These are phyloP conservation scores for Rhizomucor pusillus DNA, from an alignment of 371 early-diverging fungal species.

Conservation along the genomic window DNA sequence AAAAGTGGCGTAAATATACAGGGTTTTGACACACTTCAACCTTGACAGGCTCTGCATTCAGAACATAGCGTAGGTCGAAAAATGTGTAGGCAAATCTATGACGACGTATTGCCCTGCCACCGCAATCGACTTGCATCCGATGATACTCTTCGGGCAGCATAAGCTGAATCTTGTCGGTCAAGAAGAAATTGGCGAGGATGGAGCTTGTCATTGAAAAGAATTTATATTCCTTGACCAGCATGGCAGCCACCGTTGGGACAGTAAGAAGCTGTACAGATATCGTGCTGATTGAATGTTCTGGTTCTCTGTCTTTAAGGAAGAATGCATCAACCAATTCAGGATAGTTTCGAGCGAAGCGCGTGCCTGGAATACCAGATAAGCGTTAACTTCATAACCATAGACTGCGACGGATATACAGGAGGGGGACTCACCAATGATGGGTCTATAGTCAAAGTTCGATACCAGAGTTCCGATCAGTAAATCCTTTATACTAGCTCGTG, in stretches of 20 bases:
- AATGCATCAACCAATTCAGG: conserved; percentile 73
- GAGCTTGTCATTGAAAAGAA: conserved; percentile 70
- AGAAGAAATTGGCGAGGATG: conserved; percentile 69
- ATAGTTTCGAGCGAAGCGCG: conserved; percentile 81
- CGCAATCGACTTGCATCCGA: conserved; percentile 67
- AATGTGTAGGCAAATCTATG: conserved; percentile 85
- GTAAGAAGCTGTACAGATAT: conserved; percentile 94
- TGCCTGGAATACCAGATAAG: conserved; percentile 16
- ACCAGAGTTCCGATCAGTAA: conserved; percentile 85
- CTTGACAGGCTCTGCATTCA: conserved; percentile 61
- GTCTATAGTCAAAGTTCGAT: conserved; percentile 76
- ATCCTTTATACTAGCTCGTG: conserved; percentile 76
- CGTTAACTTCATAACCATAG: not conserved
- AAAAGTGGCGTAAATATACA: conserved; percentile 68
- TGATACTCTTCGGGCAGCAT: conserved; percentile 30
- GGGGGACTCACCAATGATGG: conserved; percentile 57
- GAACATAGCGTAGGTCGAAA: conserved; percentile 80
- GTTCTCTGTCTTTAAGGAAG: conserved; percentile 83
- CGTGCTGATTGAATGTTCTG: conserved; percentile 81
- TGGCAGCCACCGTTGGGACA: conserved; percentile 83
- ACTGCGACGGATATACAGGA: not conserved
- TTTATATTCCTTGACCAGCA: conserved; percentile 76
- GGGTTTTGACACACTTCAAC: conserved; percentile 52
- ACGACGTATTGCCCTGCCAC: conserved; percentile 69
- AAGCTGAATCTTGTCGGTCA: conserved; percentile 51